These are phyloP conservation scores for Plasmodium fragile DNA, from an alignment of 169 alveolate species.

Conservation along the genomic window DNA sequence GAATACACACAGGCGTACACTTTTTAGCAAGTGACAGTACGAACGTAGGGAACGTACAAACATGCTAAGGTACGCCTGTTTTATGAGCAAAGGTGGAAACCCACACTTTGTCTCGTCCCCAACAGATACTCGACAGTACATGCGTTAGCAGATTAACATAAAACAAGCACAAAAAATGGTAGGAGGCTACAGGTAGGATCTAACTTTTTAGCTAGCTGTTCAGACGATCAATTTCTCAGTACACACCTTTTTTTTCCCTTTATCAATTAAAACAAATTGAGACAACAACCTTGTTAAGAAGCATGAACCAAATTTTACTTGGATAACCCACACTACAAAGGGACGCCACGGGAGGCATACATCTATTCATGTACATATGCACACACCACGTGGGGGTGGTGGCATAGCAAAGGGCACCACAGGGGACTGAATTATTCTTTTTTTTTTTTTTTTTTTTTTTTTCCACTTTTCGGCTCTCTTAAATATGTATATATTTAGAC, in stretches of 20 bases:
- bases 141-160: background rate
- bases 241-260: background rate
- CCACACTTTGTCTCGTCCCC: background rate
- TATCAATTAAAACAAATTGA: background rate
- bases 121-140: background rate
- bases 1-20: background rate
- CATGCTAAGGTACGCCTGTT: background rate
- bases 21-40: background rate
- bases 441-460: background rate
- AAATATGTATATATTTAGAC: background rate
- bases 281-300: background rate
- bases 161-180: background rate
- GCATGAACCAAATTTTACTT: background rate
- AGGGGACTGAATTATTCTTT: too few species aligned
- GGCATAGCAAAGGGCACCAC: too few species aligned
- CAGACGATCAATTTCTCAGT: background rate
- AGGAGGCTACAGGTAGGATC: background rate
- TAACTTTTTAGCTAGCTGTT: background rate
- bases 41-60: background rate
- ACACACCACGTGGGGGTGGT: too few species aligned
- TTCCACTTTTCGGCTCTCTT: background rate
- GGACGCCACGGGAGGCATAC: background rate
- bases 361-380: too few species aligned
- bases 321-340: background rate
- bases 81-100: background rate